Base-by-base conservation (phyloP, 2,329 filamentous ascomycete genomes). In the Coniochaeta sp. region DNA sequence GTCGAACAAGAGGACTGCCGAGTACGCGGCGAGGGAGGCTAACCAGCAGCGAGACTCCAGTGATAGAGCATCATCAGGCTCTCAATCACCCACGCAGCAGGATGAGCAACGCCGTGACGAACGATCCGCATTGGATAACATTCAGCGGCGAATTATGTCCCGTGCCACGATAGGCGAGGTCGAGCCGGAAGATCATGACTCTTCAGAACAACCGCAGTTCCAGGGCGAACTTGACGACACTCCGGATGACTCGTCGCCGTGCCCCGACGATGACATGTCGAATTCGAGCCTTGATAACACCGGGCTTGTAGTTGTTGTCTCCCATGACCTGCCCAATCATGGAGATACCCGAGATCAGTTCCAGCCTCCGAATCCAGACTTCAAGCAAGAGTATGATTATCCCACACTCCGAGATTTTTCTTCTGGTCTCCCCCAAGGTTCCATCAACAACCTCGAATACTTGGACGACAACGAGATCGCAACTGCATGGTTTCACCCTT, bases 1-100 rank as follows among this genome's bases (percentile, higher is more conserved):
- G 79, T 85, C 87, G 68, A 82, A 86, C 69, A 81, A 79, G 67
- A 85, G 85, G 63, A 75, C 79, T 52, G 75, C 78, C 60, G 79
- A 79, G 59, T 77, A 79, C 62, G 78, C 82, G 64, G 77, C 77
- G 24, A 73, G 73, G 24, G 74, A 76, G 59, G 71, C 26, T 3
- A 56, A 22, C 30, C 28, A 24, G 28, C 54, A 36, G 26, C 54
- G 54, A 4, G 54, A 56, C 47, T 52, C 47, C 26, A 52, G 47
- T 30, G 47, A 52, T 30, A 24, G 47, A 17, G 14, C 47, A 52
- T 52, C 47, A 17, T 52, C 47, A 16, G 26, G 47, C 30, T 14
- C 47, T 17, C 47, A 22, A 8, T 52, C 47, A 12, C 47, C 47
- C 10, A 12, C 30, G 47, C 47, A 30, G 4, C 66, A 69, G 47